Evolutionary conservation across 805 yeast genomes (phyloP), one percentile per base, ranked within the genome.

Genomic region (Starmerella bombicola): DNA sequence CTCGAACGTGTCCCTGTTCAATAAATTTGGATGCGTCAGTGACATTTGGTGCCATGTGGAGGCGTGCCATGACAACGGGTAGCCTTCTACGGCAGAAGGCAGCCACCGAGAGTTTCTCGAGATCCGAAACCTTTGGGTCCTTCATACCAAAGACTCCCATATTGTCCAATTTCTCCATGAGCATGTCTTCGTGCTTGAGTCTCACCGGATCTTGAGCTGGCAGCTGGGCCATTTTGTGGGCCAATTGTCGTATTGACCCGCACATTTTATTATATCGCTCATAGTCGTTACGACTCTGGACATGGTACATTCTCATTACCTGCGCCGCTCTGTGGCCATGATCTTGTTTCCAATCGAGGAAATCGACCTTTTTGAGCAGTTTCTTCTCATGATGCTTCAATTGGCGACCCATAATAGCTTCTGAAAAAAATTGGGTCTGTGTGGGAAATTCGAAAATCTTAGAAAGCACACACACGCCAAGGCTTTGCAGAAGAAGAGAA

Each of bases 331-430:
- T 69, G 61, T 91, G 98, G 23, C 88, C 84, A 41, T 80, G 78
- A 59, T 91, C 98, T 55, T 84, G 93, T 61, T 91, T 91, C 96
- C 97, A 91, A 61, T 91, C 93, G 38, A 84, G 80, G 65, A 91
- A 84, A 58, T 91, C 96, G 39, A 91, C 97, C 62, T 91, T 91
- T 67, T 81, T 85, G 55, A 91, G 73, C 55, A 91, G 74, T 64
- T 85, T 86, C 69, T 82, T 80, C 72, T 91, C 98, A 63, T 91
- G 98, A 65, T 81, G 84, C 61, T 91, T 91, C 46, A 91, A 72
- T 53, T 81, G 70, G 61, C 98, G 50, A 31, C 55, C 56, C 57
- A 53, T 53, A 16, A 23, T 16, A 13, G 13, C 13, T 24, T n/a
- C n/a, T n/a, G n/a, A n/a, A n/a, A n/a, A n/a, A n/a, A n/a, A n/a